These are phyloP conservation scores for Dionaea muscipula DNA, from an alignment of 179 eudicot species.

Conservation along the genomic window DNA sequence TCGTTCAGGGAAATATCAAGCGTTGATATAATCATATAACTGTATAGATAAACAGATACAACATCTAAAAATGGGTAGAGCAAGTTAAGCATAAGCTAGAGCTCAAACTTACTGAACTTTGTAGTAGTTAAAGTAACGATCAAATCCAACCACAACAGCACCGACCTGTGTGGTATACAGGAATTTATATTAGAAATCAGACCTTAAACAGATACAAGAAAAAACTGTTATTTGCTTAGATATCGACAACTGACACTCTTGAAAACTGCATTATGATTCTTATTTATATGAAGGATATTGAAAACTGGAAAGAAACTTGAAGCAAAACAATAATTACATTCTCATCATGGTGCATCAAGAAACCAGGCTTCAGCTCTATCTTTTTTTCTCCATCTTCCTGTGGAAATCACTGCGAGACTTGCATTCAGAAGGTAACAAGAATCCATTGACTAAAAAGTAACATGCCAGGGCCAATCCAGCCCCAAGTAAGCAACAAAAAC, in stretches of 20 bases:
- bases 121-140: constrained; percentile 87
- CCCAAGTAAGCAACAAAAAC: no score
- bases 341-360: constrained; percentile 67
- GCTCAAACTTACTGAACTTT: constrained; percentile 71
- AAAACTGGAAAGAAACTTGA: background rate
- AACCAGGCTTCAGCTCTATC: constrained; percentile 78
- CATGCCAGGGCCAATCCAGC: no score
- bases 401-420: constrained; percentile 3
- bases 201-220: background rate
- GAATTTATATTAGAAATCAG: background rate
- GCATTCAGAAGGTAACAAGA: no score
- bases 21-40: no score
- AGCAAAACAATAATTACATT: constrained; percentile 26
- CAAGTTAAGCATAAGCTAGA: background rate
- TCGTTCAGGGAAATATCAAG: no score
- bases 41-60: no score
- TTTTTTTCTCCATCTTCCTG: constrained; percentile 81
- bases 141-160: constrained; percentile 98
- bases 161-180: constrained; percentile 53
- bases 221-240: background rate
- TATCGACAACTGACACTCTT: background rate
- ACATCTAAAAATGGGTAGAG: no score
- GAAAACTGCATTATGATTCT: background rate
- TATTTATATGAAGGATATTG: background rate
- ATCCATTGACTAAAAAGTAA: no score